Evolutionary conservation across 2,329 filamentous ascomycete species (phyloP), one percentile per base, ranked within the genome.

Genomic region (Ascochyta pisi): DNA sequence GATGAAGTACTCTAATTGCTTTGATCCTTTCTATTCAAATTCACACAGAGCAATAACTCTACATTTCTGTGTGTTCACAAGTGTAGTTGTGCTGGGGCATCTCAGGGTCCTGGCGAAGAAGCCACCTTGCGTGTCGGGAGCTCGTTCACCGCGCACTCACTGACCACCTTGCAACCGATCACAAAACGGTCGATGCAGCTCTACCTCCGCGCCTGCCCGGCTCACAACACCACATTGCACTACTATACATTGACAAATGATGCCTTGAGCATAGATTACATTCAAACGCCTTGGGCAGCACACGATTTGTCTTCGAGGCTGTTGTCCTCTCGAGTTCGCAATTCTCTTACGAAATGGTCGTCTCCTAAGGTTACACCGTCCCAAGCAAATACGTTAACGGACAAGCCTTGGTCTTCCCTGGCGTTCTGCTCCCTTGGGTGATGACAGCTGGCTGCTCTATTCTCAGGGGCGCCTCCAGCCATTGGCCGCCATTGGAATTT

Each of bases 41-140:
- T 12, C 4, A 2, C 10, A 16, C 13, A 51, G 6, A 33, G 31
- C 33, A n/a, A 6, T 19, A 29, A 8, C 34, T 12, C 22, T 16
- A n/a, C 7, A 12, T 12, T n/a, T 47, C 12, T 42, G 33, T 26
- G 29, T n/a, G 6, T 15, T 31, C 15, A 24, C 19, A 35, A 27
- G 29, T 16, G 12, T 49, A 37, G 35, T 26, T 42, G 24, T 52
- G 43, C 35, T 34, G 31, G 33, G 51, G 58, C 51, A 48, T 46
- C 54, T 54, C 44, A 53, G 38, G 35, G 42, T 53, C 46, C 57
- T 58, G 59, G 57, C 59, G 49, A 60, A 64, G 43, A 64, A 59
- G 61, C 54, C 61, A 64, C 54, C 54, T 64, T 61, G 53, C 61
- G 49, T 60, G 49, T 48, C 55, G 43, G 40, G 27, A 43, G 54